Base-by-base conservation (phyloP, 495 filamentous ascomycete genomes). In the Hypoxylon fuscum region DNA sequence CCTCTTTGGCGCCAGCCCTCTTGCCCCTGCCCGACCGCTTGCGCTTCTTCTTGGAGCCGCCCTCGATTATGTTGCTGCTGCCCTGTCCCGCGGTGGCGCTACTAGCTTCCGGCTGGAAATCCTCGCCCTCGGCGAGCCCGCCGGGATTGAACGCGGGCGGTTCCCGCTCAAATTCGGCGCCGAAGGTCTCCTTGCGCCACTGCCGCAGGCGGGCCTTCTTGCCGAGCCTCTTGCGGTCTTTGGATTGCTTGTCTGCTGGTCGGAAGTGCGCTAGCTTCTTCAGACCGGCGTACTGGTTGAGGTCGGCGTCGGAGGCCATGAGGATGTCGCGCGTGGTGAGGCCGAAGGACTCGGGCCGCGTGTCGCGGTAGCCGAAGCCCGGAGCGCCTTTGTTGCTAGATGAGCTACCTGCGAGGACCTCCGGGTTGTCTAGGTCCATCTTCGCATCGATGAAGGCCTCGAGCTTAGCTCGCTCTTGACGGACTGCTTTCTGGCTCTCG, bases 111-210 rank as follows among this genome's bases (percentile, higher is more conserved):
- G 32, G 46, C n/a, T n/a, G n/a, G n/a, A n/a, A n/a, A n/a, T 59
- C 52, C 21, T 61, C 62, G 5, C 59, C 69, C 12, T 55, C 66
- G 18, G 66, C 34, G 25, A 71, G 35, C 35, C 42, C 59, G 51
- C 76, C 78, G 21, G 79, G 79, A 14, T 76, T 77, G 61, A 73
- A 81, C 3, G 79, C 80, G n/a, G 79, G 79, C 0, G 78, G 78
- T 4, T 73, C 74, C 22, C 72, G 56, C 69, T 81, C 78, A 42
- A 66, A 82, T 64, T 77, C 88, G 63, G 83, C 79, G 2, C 95
- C 95, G 79, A 97, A 98, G 1, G 88, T 90, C 51, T 97, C 95
- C 76, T 89, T 88, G 54, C 95, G 85, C 95, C 95, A 98, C 75
- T 97, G 82, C 69, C 90, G 79, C 47, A 98, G 76, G 23, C 92